Percentiles rank a stretch among this genome's conserved stretches.
Evolutionary conservation across 202 grass and related monocot species (phyloP).

Genomic region (Schoenoplectus triqueter): DNA sequence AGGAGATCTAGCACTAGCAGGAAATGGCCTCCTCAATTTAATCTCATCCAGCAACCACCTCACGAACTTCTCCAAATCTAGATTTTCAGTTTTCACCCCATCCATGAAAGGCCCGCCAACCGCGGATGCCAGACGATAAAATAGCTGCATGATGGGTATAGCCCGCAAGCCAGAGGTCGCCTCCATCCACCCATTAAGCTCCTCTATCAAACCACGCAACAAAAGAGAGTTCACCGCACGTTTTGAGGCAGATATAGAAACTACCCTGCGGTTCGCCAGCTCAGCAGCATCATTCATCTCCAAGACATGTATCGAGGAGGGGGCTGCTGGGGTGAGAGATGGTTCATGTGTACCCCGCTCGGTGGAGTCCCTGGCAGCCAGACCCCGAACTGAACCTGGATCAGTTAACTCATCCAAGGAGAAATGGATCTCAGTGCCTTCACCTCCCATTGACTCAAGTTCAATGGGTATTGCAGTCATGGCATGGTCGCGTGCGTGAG

Average conservation of each 20-base stretch:
- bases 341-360: constrained; percentile 27
- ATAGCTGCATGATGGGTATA: constrained; percentile 93
- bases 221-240: constrained; percentile 82
- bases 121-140: constrained; percentile 92
- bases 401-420: constrained; percentile 68
- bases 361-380: constrained; percentile 39
- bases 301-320: constrained; percentile 76
- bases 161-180: constrained; percentile 74
- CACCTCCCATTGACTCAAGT: constrained; percentile 78
- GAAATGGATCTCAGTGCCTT: constrained; percentile 80
- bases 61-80: constrained; percentile 97
- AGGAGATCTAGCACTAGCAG: constrained; percentile 66
- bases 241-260: constrained; percentile 95
- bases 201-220: constrained; percentile 79
- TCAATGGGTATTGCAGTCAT: constrained; percentile 98
- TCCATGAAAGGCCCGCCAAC: constrained; percentile 97
- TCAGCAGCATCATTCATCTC: constrained; percentile 71
- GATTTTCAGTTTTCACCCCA: constrained; percentile 83
- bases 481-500: constrained; percentile 83
- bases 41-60: constrained; percentile 94
- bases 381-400: constrained; percentile 60
- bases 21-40: constrained; percentile 82
- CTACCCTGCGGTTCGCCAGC: constrained; percentile 60
- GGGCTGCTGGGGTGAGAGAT: constrained; percentile 27
- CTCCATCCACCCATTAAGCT: constrained; percentile 94